Evolutionary conservation across 176 grass and related monocot genomes (phyloP).

Genomic region (Oryza glaberrima): DNA sequence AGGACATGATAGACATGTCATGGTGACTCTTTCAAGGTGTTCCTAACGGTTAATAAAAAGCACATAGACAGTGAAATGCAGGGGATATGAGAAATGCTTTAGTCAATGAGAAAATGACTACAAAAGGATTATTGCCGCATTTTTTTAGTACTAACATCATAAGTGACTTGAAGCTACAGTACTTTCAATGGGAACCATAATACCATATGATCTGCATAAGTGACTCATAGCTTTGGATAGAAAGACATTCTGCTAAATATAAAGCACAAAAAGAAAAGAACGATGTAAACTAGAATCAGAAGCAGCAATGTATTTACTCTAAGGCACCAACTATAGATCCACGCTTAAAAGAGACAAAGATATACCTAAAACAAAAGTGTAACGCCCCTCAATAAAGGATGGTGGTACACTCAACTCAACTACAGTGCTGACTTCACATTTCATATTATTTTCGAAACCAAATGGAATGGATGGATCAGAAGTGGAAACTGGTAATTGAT

Average conservation of each 20-base stretch:
- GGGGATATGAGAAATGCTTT: not conserved
- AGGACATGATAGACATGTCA: not conserved
- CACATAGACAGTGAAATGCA: not conserved
- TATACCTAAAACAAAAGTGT: not conserved
- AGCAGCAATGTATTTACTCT: slow-evolving; percentile 4
- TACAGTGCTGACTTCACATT: slow-evolving; percentile 10
- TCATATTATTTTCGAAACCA: not conserved
- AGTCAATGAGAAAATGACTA: slow-evolving; percentile 6
- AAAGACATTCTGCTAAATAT: slow-evolving; percentile 11
- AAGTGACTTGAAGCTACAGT: slow-evolving; percentile 11
- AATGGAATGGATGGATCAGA: slow-evolving; percentile 8
- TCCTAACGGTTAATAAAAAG: not conserved
- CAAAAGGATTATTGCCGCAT: not conserved
- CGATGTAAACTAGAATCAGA: slow-evolving; percentile 15
- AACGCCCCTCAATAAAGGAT: not conserved
- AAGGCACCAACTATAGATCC: not conserved
- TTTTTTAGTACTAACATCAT: slow-evolving; percentile 13
- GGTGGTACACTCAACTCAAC: too few species aligned
- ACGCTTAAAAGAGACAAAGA: slow-evolving; percentile 5
- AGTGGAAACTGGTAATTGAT: slow-evolving; percentile 10
- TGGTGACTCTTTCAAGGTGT: not conserved
- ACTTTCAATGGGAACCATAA: slow-evolving; percentile 5
- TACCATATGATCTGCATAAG: slow-evolving; percentile 26
- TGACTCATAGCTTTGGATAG: not conserved
- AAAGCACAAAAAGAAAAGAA: slow-evolving; percentile 12